Evolutionary conservation across 768 basidiomycete genomes (phyloP).

Genomic region (Agaricus sinodeliciosus): DNA sequence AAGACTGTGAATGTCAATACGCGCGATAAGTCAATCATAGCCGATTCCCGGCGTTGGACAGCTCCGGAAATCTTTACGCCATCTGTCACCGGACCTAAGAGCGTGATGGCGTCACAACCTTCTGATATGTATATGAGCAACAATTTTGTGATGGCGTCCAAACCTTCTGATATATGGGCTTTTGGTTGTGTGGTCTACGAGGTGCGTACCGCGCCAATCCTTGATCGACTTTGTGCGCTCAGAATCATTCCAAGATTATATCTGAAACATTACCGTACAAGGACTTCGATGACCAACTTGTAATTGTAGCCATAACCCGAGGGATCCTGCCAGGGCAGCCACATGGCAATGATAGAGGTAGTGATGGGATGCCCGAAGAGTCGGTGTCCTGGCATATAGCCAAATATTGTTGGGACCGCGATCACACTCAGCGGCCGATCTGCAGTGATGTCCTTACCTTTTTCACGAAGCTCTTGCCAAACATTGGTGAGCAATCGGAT

Average conservation of each 20-base stretch:
- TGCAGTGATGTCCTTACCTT: background rate
- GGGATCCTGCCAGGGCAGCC: background rate
- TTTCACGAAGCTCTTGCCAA: background rate
- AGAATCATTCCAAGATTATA: background rate
- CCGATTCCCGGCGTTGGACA: background rate
- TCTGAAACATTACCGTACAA: background rate
- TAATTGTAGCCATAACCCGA: background rate
- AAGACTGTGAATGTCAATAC: background rate
- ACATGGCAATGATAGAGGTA: background rate
- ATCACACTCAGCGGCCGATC: background rate
- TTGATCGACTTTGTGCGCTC: background rate
- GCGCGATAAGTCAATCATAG: background rate
- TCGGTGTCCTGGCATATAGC: background rate
- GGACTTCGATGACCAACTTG: background rate
- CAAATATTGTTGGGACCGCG: background rate
- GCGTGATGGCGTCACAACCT: too few relatives aligned
- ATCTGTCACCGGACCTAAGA: too few relatives aligned
- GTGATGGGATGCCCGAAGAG: background rate
- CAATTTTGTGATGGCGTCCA: background rate
- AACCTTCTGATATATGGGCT: background rate
- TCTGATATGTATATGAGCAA: too few relatives aligned
- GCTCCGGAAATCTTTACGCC: constrained; percentile 9
- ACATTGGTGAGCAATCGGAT: too few relatives aligned
- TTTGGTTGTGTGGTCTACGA: background rate
- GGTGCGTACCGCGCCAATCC: background rate